phyloP scores from a whole-genome alignment of 2,329 filamentous ascomycete species.

The Colletotrichum phormii region DNA sequence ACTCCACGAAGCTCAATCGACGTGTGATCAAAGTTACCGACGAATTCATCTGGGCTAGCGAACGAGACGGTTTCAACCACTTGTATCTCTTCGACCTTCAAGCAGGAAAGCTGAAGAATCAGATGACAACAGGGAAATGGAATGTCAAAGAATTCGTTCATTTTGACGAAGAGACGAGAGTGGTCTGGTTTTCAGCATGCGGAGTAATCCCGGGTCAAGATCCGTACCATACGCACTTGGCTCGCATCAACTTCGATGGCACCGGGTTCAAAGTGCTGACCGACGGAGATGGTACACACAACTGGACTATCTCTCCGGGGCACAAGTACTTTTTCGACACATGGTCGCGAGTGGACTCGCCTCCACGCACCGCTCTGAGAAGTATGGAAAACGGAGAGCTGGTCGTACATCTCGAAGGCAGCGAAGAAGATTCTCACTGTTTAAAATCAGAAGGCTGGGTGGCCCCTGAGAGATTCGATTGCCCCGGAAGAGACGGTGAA shows the following conservation, averaged over 20 bases:
- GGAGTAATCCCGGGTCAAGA: constrained; percentile 41
- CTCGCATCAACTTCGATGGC: constrained; percentile 42
- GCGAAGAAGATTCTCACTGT: not conserved
- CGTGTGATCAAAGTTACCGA: not conserved
- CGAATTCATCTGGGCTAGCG: constrained; percentile 45
- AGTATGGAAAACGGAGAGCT: not conserved
- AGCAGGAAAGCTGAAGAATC: constrained; percentile 15
- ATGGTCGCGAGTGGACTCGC: not conserved
- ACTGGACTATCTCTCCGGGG: constrained; percentile 40
- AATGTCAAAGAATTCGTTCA: constrained; percentile 7
- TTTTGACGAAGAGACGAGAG: not conserved
- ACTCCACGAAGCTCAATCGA: constrained; percentile 27
- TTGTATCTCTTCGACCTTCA: constrained; percentile 42
- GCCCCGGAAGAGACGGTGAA: not conserved
- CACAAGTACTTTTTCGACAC: not conserved
- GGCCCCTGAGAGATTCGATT: not conserved
- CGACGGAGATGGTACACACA: constrained; percentile 43
- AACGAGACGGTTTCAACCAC: constrained; percentile 45
- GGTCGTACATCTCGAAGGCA: not conserved
- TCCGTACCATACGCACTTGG: constrained; percentile 43
- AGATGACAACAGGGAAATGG: constrained; percentile 44
- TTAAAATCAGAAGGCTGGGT: not conserved
- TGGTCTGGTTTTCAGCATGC: constrained; percentile 24
- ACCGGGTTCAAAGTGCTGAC: constrained; percentile 42
- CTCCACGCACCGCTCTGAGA: not conserved